These are phyloP conservation scores for Hirsutella minnesotensis DNA, from an alignment of 2,329 filamentous ascomycete genomes.

Conservation along the genomic window DNA sequence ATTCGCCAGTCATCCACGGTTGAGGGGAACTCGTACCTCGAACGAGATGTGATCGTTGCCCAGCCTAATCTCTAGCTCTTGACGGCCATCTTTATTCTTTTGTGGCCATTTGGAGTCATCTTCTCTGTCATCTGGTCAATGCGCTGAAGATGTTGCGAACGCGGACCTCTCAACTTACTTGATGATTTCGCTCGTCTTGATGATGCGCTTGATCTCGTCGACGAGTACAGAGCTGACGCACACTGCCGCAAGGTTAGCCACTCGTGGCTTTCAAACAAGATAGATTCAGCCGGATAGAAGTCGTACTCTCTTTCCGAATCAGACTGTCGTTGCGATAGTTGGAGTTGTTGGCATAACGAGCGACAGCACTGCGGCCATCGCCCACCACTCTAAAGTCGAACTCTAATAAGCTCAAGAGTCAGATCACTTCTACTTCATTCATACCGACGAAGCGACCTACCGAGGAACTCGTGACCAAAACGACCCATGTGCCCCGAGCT, in stretches of 20 bases:
- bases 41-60: slow-evolving; percentile 97
- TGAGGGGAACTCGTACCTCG: slow-evolving; percentile 50
- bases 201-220: slow-evolving; percentile 91
- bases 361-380: slow-evolving; percentile 85
- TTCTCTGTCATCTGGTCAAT: slow-evolving; percentile 47
- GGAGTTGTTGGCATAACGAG: slow-evolving; percentile 97
- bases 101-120: slow-evolving; percentile 97
- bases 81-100: slow-evolving; percentile 97
- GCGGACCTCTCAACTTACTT: slow-evolving; percentile 49
- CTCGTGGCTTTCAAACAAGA: background rate
- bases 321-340: slow-evolving; percentile 98
- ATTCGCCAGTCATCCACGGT: background rate
- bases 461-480: slow-evolving; percentile 96
- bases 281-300: background rate
- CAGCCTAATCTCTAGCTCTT: slow-evolving; percentile 88
- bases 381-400: slow-evolving; percentile 92
- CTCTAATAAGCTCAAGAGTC: slow-evolving; percentile 39
- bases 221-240: slow-evolving; percentile 86
- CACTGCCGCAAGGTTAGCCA: slow-evolving; percentile 47
- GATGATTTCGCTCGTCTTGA: slow-evolving; percentile 93
- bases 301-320: slow-evolving; percentile 96
- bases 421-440: background rate
- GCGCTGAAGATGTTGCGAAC: background rate
- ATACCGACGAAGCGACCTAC: slow-evolving; percentile 29
- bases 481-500: slow-evolving; percentile 96